A percentile compares a stretch with the other conserved stretches of the same genome.
These are phyloP conservation scores for Diaporthe velutina DNA, from an alignment of 2,329 filamentous ascomycete genomes.

Conservation along the genomic window DNA sequence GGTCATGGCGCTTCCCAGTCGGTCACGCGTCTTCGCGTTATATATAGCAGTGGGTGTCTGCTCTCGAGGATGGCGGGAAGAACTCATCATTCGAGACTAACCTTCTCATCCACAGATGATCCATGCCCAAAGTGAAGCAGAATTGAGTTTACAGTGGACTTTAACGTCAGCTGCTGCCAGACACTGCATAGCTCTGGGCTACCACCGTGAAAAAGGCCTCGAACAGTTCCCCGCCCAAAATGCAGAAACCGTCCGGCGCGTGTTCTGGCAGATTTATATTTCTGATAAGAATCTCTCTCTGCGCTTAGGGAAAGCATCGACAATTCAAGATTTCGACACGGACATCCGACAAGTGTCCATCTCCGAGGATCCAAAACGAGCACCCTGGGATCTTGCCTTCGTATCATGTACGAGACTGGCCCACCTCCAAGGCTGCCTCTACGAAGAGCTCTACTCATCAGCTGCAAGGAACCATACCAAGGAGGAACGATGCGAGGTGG, in stretches of 20 bases:
- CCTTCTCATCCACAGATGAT: background rate
- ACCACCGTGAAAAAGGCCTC: background rate
- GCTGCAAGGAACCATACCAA: background rate
- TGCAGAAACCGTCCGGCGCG: background rate
- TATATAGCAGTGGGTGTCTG: background rate
- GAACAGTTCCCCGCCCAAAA: background rate
- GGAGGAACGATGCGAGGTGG: background rate
- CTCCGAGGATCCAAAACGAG: background rate
- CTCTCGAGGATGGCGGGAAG: accelerated
- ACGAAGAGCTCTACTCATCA: background rate
- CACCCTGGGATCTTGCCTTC: background rate
- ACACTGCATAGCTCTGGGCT: background rate
- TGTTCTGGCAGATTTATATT: background rate
- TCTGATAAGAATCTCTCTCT: background rate
- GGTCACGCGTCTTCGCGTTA: background rate
- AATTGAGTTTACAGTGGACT: background rate
- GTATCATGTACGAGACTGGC: background rate
- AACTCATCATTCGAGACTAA: background rate
- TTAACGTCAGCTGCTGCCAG: constrained; percentile 4
- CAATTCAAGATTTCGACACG: background rate
- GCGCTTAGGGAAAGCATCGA: background rate
- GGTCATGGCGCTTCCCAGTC: constrained; percentile 3
- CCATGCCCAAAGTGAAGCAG: background rate
- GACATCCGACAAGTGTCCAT: background rate
- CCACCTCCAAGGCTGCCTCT: background rate